These are phyloP conservation scores for Penicillium simplicissimum DNA, from an alignment of 495 filamentous ascomycete species.

Conservation along the genomic window DNA sequence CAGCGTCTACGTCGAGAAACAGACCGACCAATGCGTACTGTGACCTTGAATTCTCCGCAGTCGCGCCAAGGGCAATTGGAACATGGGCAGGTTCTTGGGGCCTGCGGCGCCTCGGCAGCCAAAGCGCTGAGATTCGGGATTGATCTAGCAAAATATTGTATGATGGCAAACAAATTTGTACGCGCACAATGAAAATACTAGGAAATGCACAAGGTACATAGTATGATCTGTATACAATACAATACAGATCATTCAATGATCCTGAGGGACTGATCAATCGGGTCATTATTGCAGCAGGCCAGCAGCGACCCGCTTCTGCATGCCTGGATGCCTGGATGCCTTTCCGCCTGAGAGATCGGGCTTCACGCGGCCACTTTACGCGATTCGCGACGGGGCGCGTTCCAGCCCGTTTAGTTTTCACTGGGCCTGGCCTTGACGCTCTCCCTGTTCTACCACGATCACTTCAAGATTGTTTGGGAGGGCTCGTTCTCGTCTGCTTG, in stretches of 20 bases:
- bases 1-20: neutral
- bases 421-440: slow-evolving; percentile 13
- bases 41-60: neutral
- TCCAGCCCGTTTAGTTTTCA: slow-evolving; percentile 29
- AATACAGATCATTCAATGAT: neutral
- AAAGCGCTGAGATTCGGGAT: neutral
- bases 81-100: neutral
- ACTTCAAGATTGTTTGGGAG: slow-evolving; percentile 15
- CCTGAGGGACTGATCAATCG: neutral
- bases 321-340: slow-evolving; percentile 13
- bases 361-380: slow-evolving; percentile 41
- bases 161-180: neutral
- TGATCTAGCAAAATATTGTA: neutral
- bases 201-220: neutral
- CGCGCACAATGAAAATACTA: neutral
- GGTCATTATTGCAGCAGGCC: neutral
- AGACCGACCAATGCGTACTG: neutral
- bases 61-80: neutral
- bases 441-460: neutral
- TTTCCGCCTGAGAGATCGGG: slow-evolving; percentile 33
- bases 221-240: neutral
- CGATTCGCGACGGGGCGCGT: slow-evolving; percentile 42
- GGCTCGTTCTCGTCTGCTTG: slow-evolving; percentile 11
- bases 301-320: neutral
- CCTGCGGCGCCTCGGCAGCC: neutral